Base-by-base conservation (phyloP, 2,329 filamentous ascomycete genomes). In the Emmonsia crescens region DNA sequence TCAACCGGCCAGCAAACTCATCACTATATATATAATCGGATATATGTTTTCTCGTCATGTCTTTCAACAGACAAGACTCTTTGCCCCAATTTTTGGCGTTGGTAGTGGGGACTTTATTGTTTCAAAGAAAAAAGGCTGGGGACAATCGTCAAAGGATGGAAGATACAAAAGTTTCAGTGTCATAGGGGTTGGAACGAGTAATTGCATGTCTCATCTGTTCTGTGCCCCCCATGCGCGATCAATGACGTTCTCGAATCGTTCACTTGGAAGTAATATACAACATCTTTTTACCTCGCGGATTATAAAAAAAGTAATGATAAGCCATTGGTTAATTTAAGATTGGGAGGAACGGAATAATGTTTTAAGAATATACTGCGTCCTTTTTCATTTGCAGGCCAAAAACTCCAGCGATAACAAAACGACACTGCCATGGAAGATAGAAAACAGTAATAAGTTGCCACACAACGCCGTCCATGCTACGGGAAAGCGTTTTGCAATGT, bases 31-130 rank as follows among this genome's bases (percentile, higher is more conserved):
- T 40, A 42, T 52, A 21, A 27, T n/a, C 19, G 27, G 6, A 40
- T 38, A 31, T 48, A 31, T 31, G 9, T 44, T 29, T 44, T 24
- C 6, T 29, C 56, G 9, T n/a, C 21, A 60, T 14, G 58, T 60
- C 46, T 49, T 27, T 60, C 58, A 60, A 60, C 58, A 60, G 46
- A 38, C 29, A 19, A 52, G 12, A 49, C 44, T n/a, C n/a, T 46
- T 46, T 40, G 12, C 31, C 10, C 12, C 8, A 38, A 14, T 55
- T 55, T 36, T 24, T 55, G 31, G 52, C 52, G n/a, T 55, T 55
- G 52, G 52, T 14, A 40, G n/a, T 1, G 33, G 33, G 33, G 31
- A 21, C n/a, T 55, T 3, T 9, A 27, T 16, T 24, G 12, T 49
- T 49, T 29, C 46, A 49, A 27, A 54, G 29, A 12, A 21, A 21